These are phyloP conservation scores for Paramarasmius palmivorus DNA, from an alignment of 1,284 basidiomycete species.

Conservation along the genomic window DNA sequence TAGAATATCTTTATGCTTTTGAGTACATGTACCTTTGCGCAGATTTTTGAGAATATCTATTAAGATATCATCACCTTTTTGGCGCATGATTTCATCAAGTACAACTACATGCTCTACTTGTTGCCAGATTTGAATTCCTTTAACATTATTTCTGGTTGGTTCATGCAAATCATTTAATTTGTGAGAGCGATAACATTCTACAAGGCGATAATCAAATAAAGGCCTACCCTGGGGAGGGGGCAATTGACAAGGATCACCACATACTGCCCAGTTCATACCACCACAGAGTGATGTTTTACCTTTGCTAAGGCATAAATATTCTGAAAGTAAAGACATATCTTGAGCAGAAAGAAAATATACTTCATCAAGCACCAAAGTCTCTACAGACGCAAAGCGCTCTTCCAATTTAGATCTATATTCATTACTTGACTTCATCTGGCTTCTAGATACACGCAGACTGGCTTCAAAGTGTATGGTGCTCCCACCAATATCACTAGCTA, in stretches of 20 bases:
- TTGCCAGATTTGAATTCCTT: constrained; percentile 16
- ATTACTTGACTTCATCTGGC: not conserved
- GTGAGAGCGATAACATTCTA: not conserved
- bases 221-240: not conserved
- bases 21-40: constrained; percentile 12
- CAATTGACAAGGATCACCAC: constrained; percentile 1
- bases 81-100: constrained; percentile 16
- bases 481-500: constrained; percentile 6
- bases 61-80: constrained; percentile 14
- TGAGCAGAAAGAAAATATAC: constrained; percentile 2
- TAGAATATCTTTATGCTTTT: constrained; percentile 5
- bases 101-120: constrained; percentile 13
- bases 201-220: constrained; percentile 3
- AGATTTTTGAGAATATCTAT: constrained; percentile 15
- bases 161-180: constrained; percentile 14
- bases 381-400: not conserved
- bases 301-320: not conserved
- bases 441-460: not conserved
- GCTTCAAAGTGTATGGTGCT: constrained; percentile 7
- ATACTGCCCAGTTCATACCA: not conserved
- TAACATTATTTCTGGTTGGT: constrained; percentile 10
- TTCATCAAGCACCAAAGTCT: constrained; percentile 6
- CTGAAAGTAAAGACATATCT: not conserved
- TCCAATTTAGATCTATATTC: not conserved
- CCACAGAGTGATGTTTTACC: constrained; percentile 7